These are phyloP conservation scores for Emergomyces orientalis DNA, from an alignment of 2,329 filamentous ascomycete species.

Conservation along the genomic window DNA sequence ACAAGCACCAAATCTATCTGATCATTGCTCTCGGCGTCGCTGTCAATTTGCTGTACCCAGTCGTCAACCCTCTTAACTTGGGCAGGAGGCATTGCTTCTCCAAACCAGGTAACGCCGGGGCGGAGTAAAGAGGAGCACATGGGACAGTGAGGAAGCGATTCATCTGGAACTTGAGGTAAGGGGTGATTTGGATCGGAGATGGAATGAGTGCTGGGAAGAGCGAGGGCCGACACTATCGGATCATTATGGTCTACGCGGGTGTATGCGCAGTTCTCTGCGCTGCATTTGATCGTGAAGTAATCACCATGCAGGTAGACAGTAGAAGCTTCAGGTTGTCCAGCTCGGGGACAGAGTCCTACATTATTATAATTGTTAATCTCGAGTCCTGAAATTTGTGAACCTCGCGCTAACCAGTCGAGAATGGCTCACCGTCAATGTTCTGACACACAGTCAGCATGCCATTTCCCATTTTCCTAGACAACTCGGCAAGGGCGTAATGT, in stretches of 20 bases:
- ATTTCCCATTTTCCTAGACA: not conserved
- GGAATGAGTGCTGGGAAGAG: slow-evolving; percentile 1
- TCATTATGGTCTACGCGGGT: not conserved
- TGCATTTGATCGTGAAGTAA: slow-evolving; percentile 5
- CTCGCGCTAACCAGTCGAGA: not conserved
- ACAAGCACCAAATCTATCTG: slow-evolving; percentile 2
- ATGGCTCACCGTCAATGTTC: slow-evolving; percentile 4
- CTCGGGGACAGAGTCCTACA: not conserved
- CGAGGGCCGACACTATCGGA: slow-evolving; percentile 2
- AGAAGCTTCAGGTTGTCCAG: slow-evolving; percentile 3
- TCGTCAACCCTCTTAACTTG: not conserved
- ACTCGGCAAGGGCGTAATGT: not conserved
- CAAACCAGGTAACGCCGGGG: slow-evolving; percentile 2
- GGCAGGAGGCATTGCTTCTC: not conserved
- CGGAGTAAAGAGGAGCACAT: slow-evolving; percentile 3
- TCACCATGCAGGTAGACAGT: slow-evolving; percentile 6
- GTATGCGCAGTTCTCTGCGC: slow-evolving; percentile 5
- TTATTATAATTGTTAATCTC: not conserved
- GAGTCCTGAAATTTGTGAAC: not conserved
- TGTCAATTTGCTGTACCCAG: slow-evolving; percentile 1
- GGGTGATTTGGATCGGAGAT: slow-evolving; percentile 5
- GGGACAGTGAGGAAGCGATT: slow-evolving; percentile 4
- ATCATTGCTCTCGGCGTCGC: not conserved
- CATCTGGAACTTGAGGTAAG: not conserved
- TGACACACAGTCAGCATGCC: slow-evolving; percentile 6